Evolutionary conservation across 768 basidiomycete species (phyloP).

Genomic region (Zangia roseola): DNA sequence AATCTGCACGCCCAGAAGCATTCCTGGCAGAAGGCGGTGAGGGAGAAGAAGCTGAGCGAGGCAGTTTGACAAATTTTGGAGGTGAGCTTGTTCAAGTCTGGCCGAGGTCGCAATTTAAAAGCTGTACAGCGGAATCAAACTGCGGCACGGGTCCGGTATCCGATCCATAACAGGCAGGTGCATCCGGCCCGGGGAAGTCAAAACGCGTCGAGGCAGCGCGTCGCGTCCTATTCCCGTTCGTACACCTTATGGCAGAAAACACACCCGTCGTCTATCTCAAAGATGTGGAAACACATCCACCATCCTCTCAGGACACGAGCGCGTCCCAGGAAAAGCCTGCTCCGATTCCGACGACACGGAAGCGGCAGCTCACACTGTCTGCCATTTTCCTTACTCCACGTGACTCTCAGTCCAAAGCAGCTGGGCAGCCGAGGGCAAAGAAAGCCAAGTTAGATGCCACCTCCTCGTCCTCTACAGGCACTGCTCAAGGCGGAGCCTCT

Average conservation of each 20-base stretch:
- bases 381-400: conserved; percentile 56
- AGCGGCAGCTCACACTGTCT: conserved; percentile 62
- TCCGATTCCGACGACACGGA: conserved; percentile 24
- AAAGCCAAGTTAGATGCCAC: conserved; percentile 42
- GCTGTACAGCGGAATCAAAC: neutral
- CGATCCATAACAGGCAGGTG: conserved; percentile 13
- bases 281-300: conserved; percentile 37
- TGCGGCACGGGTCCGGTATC: neutral
- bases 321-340: conserved; percentile 24
- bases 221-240: conserved; percentile 13
- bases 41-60: conserved; percentile 76
- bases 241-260: conserved; percentile 24
- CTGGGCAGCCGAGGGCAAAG: conserved; percentile 40
- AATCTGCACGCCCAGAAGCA: conserved; percentile 50
- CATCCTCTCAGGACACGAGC: conserved; percentile 9
- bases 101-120: conserved; percentile 5
- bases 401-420: conserved; percentile 21
- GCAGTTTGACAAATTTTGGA: conserved; percentile 52
- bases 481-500: conserved; percentile 13
- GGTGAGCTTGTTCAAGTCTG: neutral
- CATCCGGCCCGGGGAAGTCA: neutral
- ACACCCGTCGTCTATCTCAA: conserved; percentile 42
- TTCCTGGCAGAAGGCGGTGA: conserved; percentile 65
- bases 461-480: conserved; percentile 18
- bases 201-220: conserved; percentile 10